These are phyloP conservation scores for Jatropha multifida DNA, from an alignment of 441 rosid species.

Conservation along the genomic window DNA sequence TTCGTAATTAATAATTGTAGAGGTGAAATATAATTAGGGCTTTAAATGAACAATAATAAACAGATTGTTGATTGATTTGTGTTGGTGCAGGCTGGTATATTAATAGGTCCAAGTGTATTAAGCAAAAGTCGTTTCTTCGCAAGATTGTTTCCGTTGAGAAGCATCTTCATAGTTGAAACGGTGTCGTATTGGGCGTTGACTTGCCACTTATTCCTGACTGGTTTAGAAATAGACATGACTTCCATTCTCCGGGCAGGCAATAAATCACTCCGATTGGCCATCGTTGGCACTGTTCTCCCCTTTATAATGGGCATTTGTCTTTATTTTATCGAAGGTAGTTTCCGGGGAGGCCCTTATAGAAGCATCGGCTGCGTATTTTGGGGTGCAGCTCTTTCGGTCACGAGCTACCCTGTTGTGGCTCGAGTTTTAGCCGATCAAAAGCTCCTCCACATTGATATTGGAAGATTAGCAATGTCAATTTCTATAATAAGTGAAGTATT, in stretches of 20 bases:
- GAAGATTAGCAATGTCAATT: conserved; percentile 32
- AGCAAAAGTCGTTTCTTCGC: conserved; percentile 13
- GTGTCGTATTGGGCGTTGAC: conserved; percentile 37
- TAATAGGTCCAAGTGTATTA: conserved; percentile 38
- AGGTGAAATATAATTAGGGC: no score
- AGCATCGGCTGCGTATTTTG: conserved; percentile 24
- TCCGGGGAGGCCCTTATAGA: neutral
- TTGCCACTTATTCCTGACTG: conserved; percentile 43
- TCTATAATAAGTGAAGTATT: conserved; percentile 35
- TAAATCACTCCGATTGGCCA: conserved; percentile 25
- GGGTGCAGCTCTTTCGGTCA: conserved; percentile 33
- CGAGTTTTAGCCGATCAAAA: conserved; percentile 32
- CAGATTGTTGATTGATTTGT: neutral
- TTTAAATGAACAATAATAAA: no score
- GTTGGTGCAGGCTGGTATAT: conserved; percentile 41
- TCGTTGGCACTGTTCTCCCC: conserved; percentile 30
- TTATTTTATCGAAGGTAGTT: conserved; percentile 21
- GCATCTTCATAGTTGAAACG: conserved; percentile 27
- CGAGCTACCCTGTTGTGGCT: conserved; percentile 38
- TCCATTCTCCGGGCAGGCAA: conserved; percentile 25
- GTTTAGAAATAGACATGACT: conserved; percentile 38
- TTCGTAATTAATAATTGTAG: neutral
- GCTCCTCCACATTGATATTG: conserved; percentile 39
- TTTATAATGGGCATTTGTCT: conserved; percentile 33
- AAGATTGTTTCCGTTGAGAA: conserved; percentile 22